Percentiles rank a stretch among this genome's conserved stretches.
These are phyloP conservation scores for Boletus sp. DNA, from an alignment of 768 basidiomycete genomes.

Conservation along the genomic window DNA sequence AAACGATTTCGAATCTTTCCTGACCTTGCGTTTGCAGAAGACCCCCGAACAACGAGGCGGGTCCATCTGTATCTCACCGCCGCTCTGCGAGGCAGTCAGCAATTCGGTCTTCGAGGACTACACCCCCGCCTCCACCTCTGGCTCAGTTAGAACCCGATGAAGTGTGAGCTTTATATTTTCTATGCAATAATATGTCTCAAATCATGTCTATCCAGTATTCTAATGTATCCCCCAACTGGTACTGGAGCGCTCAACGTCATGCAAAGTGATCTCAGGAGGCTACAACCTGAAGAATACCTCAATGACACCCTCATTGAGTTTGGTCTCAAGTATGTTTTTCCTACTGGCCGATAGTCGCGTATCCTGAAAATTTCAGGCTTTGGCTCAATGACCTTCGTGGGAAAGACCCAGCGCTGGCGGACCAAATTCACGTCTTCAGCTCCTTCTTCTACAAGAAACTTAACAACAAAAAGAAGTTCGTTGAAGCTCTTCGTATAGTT, in stretches of 20 bases:
- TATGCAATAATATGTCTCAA: constrained; percentile 2
- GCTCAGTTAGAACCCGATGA: constrained; percentile 54
- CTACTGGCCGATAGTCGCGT: neutral
- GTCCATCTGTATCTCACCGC: constrained; percentile 17
- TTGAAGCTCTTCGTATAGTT: neutral
- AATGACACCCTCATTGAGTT: constrained; percentile 98
- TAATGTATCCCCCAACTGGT: constrained; percentile 70
- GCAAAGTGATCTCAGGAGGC: constrained; percentile 68
- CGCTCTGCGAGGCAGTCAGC: constrained; percentile 38
- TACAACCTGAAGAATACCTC: constrained; percentile 80
- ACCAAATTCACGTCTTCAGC: constrained; percentile 87
- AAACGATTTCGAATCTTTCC: neutral
- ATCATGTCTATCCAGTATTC: constrained; percentile 45
- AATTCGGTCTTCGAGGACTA: constrained; percentile 15
- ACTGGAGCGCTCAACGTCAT: constrained; percentile 82
- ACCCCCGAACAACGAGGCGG: constrained; percentile 6
- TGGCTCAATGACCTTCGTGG: constrained; percentile 63
- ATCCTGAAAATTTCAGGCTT: constrained; percentile 43
- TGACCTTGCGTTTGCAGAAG: constrained; percentile 11
- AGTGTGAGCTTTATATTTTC: constrained; percentile 43
- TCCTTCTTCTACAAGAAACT: constrained; percentile 99
- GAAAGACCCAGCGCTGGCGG: constrained; percentile 57
- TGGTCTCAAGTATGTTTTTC: constrained; percentile 74
- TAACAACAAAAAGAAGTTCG: constrained; percentile 57
- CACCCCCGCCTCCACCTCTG: constrained; percentile 31